phyloP scores from a whole-genome alignment of 2,329 filamentous ascomycete species.

The Aspergillus carbonarius region DNA sequence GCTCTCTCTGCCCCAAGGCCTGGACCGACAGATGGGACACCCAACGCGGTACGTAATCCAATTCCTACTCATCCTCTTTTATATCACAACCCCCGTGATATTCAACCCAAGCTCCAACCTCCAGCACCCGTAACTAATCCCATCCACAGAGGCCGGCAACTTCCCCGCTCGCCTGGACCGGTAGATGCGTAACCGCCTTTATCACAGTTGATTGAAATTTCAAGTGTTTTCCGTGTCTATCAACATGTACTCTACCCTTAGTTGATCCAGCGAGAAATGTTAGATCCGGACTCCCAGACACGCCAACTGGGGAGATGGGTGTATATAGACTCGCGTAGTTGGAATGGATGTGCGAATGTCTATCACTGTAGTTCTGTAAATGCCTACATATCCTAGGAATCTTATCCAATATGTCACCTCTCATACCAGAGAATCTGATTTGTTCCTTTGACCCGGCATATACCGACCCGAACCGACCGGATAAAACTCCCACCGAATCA shows the following conservation, averaged over 20 bases:
- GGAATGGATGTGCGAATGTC: background rate
- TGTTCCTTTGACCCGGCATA: too few relatives aligned
- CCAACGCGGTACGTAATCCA: conserved; percentile 73
- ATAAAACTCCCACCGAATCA: too few relatives aligned
- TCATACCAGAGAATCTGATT: too few relatives aligned
- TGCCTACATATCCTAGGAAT: too few relatives aligned
- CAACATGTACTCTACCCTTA: conserved; percentile 40
- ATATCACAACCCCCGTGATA: background rate
- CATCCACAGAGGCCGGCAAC: conserved; percentile 53
- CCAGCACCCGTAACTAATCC: conserved; percentile 12
- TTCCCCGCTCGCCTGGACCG: conserved; percentile 54
- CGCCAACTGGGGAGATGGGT: conserved; percentile 22
- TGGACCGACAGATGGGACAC: conserved; percentile 97
- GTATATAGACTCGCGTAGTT: conserved; percentile 33
- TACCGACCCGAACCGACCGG: too few relatives aligned
- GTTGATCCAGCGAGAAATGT: conserved; percentile 23
- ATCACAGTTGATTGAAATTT: conserved; percentile 25
- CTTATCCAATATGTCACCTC: too few relatives aligned
- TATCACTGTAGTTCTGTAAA: too few relatives aligned
- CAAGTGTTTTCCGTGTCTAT: conserved; percentile 31
- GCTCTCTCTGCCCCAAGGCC: conserved; percentile 91
- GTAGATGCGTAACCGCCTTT: conserved; percentile 34
- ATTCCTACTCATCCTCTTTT: background rate
- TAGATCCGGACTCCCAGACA: background rate
- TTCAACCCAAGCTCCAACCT: background rate